Base-by-base conservation (phyloP, 2,329 filamentous ascomycete species). In the Alternaria arborescens region DNA sequence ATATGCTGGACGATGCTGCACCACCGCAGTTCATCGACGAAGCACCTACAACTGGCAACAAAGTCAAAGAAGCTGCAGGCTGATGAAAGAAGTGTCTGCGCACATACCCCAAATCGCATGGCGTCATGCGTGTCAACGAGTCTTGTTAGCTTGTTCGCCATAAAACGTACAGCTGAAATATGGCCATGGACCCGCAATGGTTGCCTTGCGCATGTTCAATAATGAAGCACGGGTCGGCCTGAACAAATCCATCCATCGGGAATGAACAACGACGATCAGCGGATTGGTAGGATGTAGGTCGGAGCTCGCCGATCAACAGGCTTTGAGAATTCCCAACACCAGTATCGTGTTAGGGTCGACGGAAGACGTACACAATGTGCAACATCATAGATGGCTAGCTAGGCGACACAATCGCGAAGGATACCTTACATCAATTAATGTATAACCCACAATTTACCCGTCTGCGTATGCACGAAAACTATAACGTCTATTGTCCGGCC, bases 21-120 rank as follows among this genome's bases (percentile, higher is more conserved):
- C 92, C 92, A 38, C 88, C 88, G 20, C 89, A 93, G 53, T 98
- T 99, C 78, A 91, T 99, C 61, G 95, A 99, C 79, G 94, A 97
- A 82, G 88, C 93, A 18, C 94, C 94, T 2, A 86, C 89, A 7
- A 12, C 58, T 79, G 61, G 69, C 4, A 83, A 84, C 66, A 94
- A 95, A 82, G 86, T 96, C 50, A 95, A 94, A 83, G 92, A 97
- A 79, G 91, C 88, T 46, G 93, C 86, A 16, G 84, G 84, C n/a
- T 81, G 76, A 80, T 28, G 14, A 56, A 38, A n/a, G 0, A 4
- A 11, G 11, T n/a, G 18, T 24, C 5, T 52, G 10, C 12, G n/a
- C 26, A 38, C 4, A 30, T 20, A 26, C 34, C 5, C 12, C 52
- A 36, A 5, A 22, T 5, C 10, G 1, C 16, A 40, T 34, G 32